Evolutionary conservation across 495 filamentous ascomycete genomes (phyloP).

Genomic region (Neurospora terricola): DNA sequence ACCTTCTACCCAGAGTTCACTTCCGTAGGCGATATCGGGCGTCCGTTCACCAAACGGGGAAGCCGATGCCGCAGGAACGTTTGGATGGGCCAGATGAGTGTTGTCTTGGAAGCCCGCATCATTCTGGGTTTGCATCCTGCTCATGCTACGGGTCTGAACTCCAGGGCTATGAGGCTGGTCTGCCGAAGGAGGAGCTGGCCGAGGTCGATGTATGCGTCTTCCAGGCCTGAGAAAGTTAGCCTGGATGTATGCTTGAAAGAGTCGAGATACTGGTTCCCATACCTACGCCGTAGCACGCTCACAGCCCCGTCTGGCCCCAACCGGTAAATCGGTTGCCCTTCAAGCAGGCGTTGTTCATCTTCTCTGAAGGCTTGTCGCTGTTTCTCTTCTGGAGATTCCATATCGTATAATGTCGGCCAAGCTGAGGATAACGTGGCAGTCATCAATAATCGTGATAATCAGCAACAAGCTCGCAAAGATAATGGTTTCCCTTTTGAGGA

Average conservation of each 20-base stretch:
- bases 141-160: not conserved
- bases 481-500: not conserved
- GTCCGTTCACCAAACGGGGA: conserved; percentile 7
- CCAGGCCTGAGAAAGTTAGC: not conserved
- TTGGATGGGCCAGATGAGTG: not conserved
- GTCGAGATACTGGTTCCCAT: not conserved
- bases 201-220: not conserved
- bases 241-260: not conserved
- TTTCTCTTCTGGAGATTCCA: not conserved
- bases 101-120: not conserved
- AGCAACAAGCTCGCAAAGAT: not conserved
- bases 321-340: not conserved
- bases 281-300: not conserved
- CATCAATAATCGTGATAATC: not conserved
- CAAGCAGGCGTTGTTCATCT: not conserved
- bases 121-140: not conserved
- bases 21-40: conserved; percentile 14
- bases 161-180: not conserved
- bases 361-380: not conserved
- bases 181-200: not conserved
- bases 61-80: not conserved
- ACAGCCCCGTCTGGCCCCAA: not conserved
- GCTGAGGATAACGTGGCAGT: not conserved
- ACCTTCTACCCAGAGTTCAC: conserved; percentile 17
- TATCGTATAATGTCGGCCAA: not conserved